Conservation (phyloP, 75 land plant genomes). For the Pseudotsuga menziesii region DNA sequence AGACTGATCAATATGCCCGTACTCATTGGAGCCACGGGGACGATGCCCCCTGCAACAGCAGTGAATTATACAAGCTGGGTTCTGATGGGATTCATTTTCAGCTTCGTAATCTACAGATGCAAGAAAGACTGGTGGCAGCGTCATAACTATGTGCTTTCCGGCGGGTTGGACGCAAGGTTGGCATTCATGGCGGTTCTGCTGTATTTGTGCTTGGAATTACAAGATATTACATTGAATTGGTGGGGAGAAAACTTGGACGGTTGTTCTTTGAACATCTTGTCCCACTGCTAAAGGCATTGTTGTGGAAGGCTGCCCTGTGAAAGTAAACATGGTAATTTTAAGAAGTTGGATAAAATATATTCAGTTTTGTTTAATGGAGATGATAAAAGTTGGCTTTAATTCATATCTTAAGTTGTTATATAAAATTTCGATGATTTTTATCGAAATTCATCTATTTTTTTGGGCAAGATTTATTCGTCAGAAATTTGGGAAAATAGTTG, state of each 20-base stretch:
- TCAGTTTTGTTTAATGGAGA: too few species aligned
- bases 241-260: constrained; percentile 75
- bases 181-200: constrained; percentile 83
- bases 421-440: too few species aligned
- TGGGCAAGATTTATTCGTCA: too few species aligned
- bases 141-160: constrained; percentile 82
- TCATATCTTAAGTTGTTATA: too few species aligned
- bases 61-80: constrained; percentile 90
- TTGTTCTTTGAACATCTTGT: constrained; percentile 87
- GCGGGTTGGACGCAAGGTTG: constrained; percentile 86
- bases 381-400: too few species aligned
- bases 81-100: constrained; percentile 60
- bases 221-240: constrained; percentile 52
- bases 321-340: too few species aligned
- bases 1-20: constrained; percentile 73
- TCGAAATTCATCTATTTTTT: too few species aligned
- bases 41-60: constrained; percentile 86
- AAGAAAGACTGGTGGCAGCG: constrained; percentile 65
- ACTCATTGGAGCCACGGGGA: constrained; percentile 55
- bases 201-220: constrained; percentile 42
- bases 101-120: constrained; percentile 52
- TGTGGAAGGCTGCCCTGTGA: constrained; percentile 77
- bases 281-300: constrained; percentile 74
- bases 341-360: too few species aligned
- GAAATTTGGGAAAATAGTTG: too few species aligned